A percentile compares a stretch with the other conserved stretches of the same genome.
phyloP scores from a whole-genome alignment of 805 yeast species.

The Yamadazyma philogaea region DNA sequence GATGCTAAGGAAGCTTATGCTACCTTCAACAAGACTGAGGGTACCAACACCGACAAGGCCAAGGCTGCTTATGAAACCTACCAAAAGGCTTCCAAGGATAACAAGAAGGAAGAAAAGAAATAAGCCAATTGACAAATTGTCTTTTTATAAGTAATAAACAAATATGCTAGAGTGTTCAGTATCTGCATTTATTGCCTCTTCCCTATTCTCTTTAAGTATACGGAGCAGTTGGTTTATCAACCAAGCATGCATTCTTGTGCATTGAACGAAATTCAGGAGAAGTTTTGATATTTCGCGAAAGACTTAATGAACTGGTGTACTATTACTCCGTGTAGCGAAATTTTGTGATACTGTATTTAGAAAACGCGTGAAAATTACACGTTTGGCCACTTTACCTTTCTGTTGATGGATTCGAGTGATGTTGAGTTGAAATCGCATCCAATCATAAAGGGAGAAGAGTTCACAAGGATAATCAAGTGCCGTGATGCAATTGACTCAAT shows the following conservation, averaged over 20 bases:
- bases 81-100: constrained; percentile 23
- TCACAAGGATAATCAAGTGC: not conserved
- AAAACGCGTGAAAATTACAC: no score
- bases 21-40: constrained; percentile 29
- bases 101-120: constrained; percentile 13
- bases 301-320: no score
- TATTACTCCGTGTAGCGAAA: no score
- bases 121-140: not conserved
- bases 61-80: constrained; percentile 31
- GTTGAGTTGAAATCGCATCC: constrained; percentile 7
- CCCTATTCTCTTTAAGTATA: no score
- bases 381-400: no score
- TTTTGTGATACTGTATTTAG: no score
- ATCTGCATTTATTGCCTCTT: not conserved
- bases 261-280: no score
- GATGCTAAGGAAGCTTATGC: constrained; percentile 37
- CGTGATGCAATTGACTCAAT: constrained; percentile 31
- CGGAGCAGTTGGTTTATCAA: no score
- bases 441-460: not conserved
- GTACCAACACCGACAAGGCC: constrained; percentile 32
- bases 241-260: no score
- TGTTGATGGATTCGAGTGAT: no score
- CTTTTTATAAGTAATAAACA: not conserved
- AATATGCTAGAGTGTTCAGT: not conserved
- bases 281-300: no score